Conservation (phyloP, 768 basidiomycete genomes). For the Leccinum variicolor region DNA sequence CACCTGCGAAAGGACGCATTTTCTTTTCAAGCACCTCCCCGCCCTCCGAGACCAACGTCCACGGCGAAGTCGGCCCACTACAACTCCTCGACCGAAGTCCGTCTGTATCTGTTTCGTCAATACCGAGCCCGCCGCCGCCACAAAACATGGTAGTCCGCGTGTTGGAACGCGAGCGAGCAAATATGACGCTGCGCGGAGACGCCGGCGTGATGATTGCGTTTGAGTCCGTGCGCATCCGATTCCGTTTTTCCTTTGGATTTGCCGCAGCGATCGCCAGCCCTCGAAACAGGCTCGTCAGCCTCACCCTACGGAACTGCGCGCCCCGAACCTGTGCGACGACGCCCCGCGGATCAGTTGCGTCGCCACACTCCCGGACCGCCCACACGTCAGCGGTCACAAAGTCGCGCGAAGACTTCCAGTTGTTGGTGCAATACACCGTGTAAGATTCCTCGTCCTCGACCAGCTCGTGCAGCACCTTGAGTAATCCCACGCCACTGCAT, state of each 20-base stretch:
- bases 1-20: not conserved
- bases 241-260: slow-evolving; percentile 6
- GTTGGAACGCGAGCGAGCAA: slow-evolving; percentile 26
- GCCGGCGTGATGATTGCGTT: slow-evolving; percentile 25
- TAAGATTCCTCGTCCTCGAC: slow-evolving; percentile 43
- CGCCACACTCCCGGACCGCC: slow-evolving; percentile 38
- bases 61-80: slow-evolving; percentile 33
- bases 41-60: slow-evolving; percentile 38
- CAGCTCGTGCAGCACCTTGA: slow-evolving; percentile 44
- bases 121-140: not conserved
- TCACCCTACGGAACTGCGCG: slow-evolving; percentile 57
- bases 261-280: slow-evolving; percentile 37
- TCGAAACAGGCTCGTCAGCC: slow-evolving; percentile 46
- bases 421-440: slow-evolving; percentile 49
- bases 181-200: slow-evolving; percentile 29
- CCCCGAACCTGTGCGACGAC: slow-evolving; percentile 57
- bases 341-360: slow-evolving; percentile 20
- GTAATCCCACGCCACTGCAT: slow-evolving; percentile 51
- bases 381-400: slow-evolving; percentile 51
- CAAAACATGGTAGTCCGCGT: slow-evolving; percentile 17
- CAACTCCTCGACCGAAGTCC: slow-evolving; percentile 3
- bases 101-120: slow-evolving; percentile 9
- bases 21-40: not conserved
- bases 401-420: slow-evolving; percentile 41
- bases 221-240: slow-evolving; percentile 24